Percentiles rank a stretch among this genome's conserved stretches.
Evolutionary conservation across 2,329 filamentous ascomycete species (phyloP).

Genomic region (Cercospora sp.): DNA sequence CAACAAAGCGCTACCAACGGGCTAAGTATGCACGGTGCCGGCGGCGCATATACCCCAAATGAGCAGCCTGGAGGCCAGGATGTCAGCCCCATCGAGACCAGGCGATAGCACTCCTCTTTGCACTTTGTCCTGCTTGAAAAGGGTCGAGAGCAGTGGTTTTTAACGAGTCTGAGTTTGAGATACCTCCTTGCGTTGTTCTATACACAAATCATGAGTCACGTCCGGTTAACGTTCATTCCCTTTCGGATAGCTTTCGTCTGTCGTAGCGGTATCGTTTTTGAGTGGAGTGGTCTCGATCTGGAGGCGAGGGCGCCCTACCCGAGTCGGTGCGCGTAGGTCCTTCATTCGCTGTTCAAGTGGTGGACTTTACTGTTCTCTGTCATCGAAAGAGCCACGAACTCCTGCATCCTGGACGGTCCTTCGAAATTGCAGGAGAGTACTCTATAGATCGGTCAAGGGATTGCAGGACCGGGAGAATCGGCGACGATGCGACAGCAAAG

Average conservation of each 20-base stretch:
- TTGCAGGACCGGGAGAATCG: neutral
- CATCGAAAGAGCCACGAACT: neutral
- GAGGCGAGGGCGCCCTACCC: neutral
- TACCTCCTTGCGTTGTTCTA: conserved; percentile 12
- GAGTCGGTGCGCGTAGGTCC: neutral
- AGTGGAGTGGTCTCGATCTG: neutral
- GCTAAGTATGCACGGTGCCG: conserved; percentile 49
- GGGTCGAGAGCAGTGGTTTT: neutral
- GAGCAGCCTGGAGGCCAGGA: conserved; percentile 20
- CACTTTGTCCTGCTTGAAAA: neutral
- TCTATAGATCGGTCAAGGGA: neutral
- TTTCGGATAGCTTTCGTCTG: neutral
- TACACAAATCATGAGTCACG: neutral
- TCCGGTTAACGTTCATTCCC: neutral
- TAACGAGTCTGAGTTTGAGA: conserved; percentile 7
- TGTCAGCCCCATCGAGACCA: conserved; percentile 26
- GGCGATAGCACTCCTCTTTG: conserved; percentile 3
- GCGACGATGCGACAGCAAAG: neutral
- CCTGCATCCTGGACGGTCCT: neutral
- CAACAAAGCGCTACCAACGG: conserved; percentile 47
- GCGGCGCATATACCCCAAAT: conserved; percentile 9
- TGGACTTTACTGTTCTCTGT: neutral
- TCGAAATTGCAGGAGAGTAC: neutral
- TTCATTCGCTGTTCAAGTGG: neutral
- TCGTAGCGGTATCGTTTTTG: neutral